phyloP scores from a whole-genome alignment of 2,329 filamentous ascomycete genomes.

The Lachnellula willkommii region DNA sequence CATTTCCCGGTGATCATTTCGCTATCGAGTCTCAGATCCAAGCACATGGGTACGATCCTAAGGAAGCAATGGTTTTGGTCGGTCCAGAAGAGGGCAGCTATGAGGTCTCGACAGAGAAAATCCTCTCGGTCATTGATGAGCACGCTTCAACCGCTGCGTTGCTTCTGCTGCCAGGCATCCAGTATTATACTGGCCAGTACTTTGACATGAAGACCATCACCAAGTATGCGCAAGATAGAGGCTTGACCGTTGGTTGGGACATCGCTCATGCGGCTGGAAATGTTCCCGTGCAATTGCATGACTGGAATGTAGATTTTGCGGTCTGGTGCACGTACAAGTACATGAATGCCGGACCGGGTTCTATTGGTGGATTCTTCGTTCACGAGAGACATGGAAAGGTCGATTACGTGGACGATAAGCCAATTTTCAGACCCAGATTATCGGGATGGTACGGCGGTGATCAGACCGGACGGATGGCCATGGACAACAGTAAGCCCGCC shows the following conservation, averaged over 20 bases:
- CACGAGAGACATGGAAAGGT: conserved; percentile 67
- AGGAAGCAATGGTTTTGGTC: conserved; percentile 67
- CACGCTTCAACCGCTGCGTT: conserved; percentile 70
- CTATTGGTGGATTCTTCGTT: conserved; percentile 75
- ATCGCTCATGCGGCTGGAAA: conserved; percentile 84
- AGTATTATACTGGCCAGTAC: conserved; percentile 87
- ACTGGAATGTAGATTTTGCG: conserved; percentile 89
- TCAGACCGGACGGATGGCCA: conserved; percentile 70
- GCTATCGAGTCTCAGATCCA: conserved; percentile 76
- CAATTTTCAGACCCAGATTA: conserved; percentile 59
- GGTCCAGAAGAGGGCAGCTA: conserved; percentile 53
- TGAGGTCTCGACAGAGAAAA: conserved; percentile 64
- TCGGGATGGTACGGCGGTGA: conserved; percentile 85
- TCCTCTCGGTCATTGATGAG: conserved; percentile 67
- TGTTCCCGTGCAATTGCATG: conserved; percentile 70
- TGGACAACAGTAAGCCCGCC: conserved; percentile 55
- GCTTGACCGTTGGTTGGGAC: conserved; percentile 78
- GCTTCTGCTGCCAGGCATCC: conserved; percentile 77
- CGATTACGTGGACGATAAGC: conserved; percentile 35
- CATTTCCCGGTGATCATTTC: conserved; percentile 86
- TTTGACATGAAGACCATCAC: conserved; percentile 82
- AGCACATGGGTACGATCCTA: conserved; percentile 60
- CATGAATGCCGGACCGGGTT: conserved; percentile 77
- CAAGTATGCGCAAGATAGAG: conserved; percentile 63
- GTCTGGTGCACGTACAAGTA: conserved; percentile 96